Evolutionary conservation across 2,329 filamentous ascomycete species (phyloP).

Genomic region (Neopestalotiopsis rosae): DNA sequence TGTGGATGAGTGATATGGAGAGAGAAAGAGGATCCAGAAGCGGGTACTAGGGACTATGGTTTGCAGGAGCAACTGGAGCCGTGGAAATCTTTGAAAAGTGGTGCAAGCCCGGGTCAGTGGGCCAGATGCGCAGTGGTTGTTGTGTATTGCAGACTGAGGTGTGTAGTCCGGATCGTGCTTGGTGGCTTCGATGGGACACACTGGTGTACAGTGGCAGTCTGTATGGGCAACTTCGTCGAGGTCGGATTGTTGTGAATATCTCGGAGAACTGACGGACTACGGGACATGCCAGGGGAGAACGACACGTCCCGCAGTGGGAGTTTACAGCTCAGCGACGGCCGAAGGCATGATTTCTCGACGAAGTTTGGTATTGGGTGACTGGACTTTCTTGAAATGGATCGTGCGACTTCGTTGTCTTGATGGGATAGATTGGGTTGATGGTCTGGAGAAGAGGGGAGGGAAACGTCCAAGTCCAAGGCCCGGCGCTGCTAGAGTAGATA

Average conservation of each 20-base stretch:
- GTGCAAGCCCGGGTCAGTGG: slow-evolving; percentile 26
- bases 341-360: slow-evolving; percentile 75
- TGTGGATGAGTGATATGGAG: neutral
- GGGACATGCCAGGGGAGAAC: slow-evolving; percentile 59
- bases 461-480: slow-evolving; percentile 31
- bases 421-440: slow-evolving; percentile 40
- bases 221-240: slow-evolving; percentile 71
- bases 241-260: slow-evolving; percentile 62
- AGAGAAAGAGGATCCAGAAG: neutral
- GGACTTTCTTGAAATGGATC: slow-evolving; percentile 40
- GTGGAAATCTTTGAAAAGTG: slow-evolving; percentile 16
- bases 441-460: slow-evolving; percentile 38
- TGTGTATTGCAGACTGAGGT: slow-evolving; percentile 40
- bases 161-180: slow-evolving; percentile 24
- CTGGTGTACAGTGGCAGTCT: slow-evolving; percentile 55
- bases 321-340: slow-evolving; percentile 92
- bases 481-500: slow-evolving; percentile 30
- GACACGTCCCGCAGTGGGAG: slow-evolving; percentile 76
- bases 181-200: slow-evolving; percentile 28
- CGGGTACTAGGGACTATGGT: slow-evolving; percentile 5
- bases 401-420: slow-evolving; percentile 72
- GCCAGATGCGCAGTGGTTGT: slow-evolving; percentile 30
- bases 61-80: slow-evolving; percentile 18
- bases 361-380: slow-evolving; percentile 55
- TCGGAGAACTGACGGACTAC: slow-evolving; percentile 90